These are phyloP conservation scores for Penicillium cataractarum DNA, from an alignment of 495 filamentous ascomycete species.

Conservation along the genomic window DNA sequence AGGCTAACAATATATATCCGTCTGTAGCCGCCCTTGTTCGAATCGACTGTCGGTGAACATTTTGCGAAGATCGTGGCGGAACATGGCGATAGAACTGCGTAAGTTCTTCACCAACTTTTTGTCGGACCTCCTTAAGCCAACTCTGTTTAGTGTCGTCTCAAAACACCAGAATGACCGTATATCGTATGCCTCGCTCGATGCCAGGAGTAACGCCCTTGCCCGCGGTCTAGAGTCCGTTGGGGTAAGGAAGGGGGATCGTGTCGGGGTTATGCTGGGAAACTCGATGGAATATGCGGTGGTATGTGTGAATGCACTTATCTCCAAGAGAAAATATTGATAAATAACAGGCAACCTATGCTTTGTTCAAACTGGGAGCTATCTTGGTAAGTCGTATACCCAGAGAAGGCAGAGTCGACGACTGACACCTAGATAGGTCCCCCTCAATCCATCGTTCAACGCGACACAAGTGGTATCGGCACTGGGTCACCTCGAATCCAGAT, in stretches of 20 bases:
- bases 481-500: slow-evolving; percentile 70
- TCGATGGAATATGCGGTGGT: slow-evolving; percentile 78
- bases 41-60: slow-evolving; percentile 79
- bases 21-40: slow-evolving; percentile 68
- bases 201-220: slow-evolving; percentile 75
- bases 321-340: slow-evolving; percentile 8
- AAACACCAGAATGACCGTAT: slow-evolving; percentile 64
- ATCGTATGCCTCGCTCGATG: slow-evolving; percentile 76
- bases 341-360: slow-evolving; percentile 70
- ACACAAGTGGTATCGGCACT: slow-evolving; percentile 78
- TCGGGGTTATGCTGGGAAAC: slow-evolving; percentile 87
- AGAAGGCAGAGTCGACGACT: neutral
- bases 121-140: neutral
- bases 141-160: slow-evolving; percentile 59
- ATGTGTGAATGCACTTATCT: slow-evolving; percentile 26
- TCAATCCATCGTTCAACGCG: slow-evolving; percentile 90
- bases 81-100: slow-evolving; percentile 79
- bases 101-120: slow-evolving; percentile 20
- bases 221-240: slow-evolving; percentile 72
- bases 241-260: slow-evolving; percentile 81
- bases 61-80: slow-evolving; percentile 70
- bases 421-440: slow-evolving; percentile 61
- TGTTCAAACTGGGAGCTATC: slow-evolving; percentile 92
- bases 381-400: slow-evolving; percentile 53
- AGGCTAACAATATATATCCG: neutral